Base-by-base conservation (phyloP, 768 basidiomycete species). In the Termitomyces sp. region DNA sequence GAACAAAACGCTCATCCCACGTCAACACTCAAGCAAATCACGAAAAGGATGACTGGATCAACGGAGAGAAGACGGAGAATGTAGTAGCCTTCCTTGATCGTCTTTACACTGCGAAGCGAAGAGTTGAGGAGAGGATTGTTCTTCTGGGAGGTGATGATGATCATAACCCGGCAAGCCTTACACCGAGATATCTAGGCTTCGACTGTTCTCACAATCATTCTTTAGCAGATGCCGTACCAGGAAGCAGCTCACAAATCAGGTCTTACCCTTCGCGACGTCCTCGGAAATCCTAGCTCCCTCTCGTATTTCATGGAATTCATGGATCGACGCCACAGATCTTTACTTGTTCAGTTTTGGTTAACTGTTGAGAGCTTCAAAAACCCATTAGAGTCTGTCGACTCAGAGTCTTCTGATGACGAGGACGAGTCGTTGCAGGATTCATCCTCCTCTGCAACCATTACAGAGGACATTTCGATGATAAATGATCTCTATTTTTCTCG, bases 241-340 rank as follows among this genome's bases (percentile, higher is more conserved):
- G 86, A 86, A 54, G 61, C 77, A 0, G 69, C 68, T 45, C 69
- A 75, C 25, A 79, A 83, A 48, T 77, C 83, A 5, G 76, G 82
- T 11, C 74, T 91, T 29, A 79, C 83, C 0, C 79, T 96, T 4
- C 84, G 91, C 43, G 90, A 94, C 56, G 82, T 98, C 55, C 84
- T 99, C 3, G 79, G 87, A 29, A 95, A 94, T 66, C 96, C 96
- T 0, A 89, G 87, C 42, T 94, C 94, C 0, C 82, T 98, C 2
- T 94, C 92, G 2, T 96, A 97, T 71, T 92, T 96, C 76, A 95
- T 98, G 88, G 97, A 99, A 76, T 97, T 93, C 68, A 96, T 98
- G 93, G 97, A 98, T 66, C 85, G 97, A 14, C 85, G 91, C 8
- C 82, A 86, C 62, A 86, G 90, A 36, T 91, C 95, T 12, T 69